These are phyloP conservation scores for Lactarius tabidus DNA, from an alignment of 768 basidiomycete species.

Conservation along the genomic window DNA sequence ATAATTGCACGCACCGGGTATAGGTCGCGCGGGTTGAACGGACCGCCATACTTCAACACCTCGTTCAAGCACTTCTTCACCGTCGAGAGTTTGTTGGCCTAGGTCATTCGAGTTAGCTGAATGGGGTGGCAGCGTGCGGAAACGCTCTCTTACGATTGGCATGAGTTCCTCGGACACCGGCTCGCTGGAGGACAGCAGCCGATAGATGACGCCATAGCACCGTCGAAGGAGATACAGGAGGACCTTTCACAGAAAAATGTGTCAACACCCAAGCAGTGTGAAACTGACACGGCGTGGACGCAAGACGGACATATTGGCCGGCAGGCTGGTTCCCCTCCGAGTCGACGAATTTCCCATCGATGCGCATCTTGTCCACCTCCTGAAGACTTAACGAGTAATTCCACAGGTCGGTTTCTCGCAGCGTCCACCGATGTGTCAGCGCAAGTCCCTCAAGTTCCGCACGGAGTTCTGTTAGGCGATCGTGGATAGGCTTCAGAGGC, in stretches of 20 bases:
- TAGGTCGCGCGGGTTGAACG: slow-evolving; percentile 85
- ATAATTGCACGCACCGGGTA: slow-evolving; percentile 77
- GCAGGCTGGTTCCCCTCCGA: slow-evolving; percentile 85
- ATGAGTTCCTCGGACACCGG: slow-evolving; percentile 98
- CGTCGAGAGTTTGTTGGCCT: slow-evolving; percentile 96
- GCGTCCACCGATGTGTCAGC: slow-evolving; percentile 94
- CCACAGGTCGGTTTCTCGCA: slow-evolving; percentile 90
- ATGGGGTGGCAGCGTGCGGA: not conserved
- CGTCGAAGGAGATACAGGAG: slow-evolving; percentile 87
- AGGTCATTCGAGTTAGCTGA: not conserved
- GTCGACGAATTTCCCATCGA: slow-evolving; percentile 97
- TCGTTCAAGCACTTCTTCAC: slow-evolving; percentile 97
- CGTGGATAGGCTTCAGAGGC: slow-evolving; percentile 88
- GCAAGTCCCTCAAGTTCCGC: slow-evolving; percentile 87
- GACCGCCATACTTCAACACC: slow-evolving; percentile 91
- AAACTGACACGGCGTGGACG: not conserved
- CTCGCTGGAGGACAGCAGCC: slow-evolving; percentile 88
- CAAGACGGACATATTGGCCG: slow-evolving; percentile 83
- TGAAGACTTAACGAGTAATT: slow-evolving; percentile 91
- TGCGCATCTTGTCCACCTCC: slow-evolving; percentile 95
- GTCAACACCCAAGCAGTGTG: slow-evolving; percentile 12
- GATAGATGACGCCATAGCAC: slow-evolving; percentile 95
- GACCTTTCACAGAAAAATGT: slow-evolving; percentile 49
- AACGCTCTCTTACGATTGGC: slow-evolving; percentile 71
- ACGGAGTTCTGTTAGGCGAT: slow-evolving; percentile 82